Percentiles rank a stretch among this genome's conserved stretches.
Conservation (phyloP, 2,329 filamentous ascomycete genomes). For the Aureobasidium sp. region DNA sequence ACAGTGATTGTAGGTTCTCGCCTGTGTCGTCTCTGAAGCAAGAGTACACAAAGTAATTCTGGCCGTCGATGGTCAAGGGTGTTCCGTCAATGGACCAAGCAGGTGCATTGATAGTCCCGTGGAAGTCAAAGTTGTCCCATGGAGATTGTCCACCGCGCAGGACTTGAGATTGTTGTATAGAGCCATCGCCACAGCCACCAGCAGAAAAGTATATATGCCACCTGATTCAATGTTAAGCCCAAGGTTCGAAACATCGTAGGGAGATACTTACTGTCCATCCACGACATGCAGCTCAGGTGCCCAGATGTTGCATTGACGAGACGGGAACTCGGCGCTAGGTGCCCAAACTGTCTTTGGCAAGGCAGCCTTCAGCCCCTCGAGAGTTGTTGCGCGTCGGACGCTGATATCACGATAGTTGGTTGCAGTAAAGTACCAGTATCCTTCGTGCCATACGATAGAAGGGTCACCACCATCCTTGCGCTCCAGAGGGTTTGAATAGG, state of each 20-base stretch:
- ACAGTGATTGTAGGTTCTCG: constrained; percentile 36
- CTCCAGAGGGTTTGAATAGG: constrained; percentile 49
- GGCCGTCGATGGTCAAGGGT: constrained; percentile 41
- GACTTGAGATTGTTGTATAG: constrained; percentile 45
- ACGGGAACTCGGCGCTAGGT: constrained; percentile 34
- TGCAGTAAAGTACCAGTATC: constrained; percentile 52
- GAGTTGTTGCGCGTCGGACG: constrained; percentile 47
- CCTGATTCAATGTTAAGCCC: not conserved
- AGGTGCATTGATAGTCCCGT: constrained; percentile 36
- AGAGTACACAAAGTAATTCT: constrained; percentile 51
- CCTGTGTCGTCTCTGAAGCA: constrained; percentile 36
- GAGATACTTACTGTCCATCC: constrained; percentile 26
- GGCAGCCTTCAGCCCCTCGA: constrained; percentile 49
- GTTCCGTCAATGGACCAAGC: constrained; percentile 51
- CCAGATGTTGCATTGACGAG: constrained; percentile 52
- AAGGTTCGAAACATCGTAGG: too few relatives aligned
- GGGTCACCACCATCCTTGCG: constrained; percentile 48
- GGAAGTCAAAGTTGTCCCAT: constrained; percentile 47
- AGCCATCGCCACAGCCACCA: constrained; percentile 38
- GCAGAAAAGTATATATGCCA: constrained; percentile 54
- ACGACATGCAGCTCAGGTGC: constrained; percentile 51
- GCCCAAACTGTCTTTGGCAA: constrained; percentile 47
- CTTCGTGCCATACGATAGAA: constrained; percentile 45
- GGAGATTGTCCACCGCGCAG: constrained; percentile 47
- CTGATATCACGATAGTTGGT: constrained; percentile 51